Percentiles rank a stretch among this genome's conserved stretches.
phyloP scores from a whole-genome alignment of 139 green algal species.

The Zygnema cylindricum region DNA sequence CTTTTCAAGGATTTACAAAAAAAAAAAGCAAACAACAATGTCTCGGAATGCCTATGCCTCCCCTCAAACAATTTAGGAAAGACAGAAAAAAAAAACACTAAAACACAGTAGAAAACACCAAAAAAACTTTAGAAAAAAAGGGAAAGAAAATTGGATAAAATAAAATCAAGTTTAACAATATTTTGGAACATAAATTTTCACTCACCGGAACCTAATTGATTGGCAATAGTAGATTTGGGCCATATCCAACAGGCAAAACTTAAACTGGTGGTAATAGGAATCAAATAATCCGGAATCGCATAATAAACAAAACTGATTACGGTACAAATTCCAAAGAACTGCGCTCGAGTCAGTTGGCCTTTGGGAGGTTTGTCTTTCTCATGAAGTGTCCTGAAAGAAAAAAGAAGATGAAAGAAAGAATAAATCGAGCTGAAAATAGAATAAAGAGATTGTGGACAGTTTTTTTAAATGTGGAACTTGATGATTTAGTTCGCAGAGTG shows the following conservation, averaged over 20 bases:
- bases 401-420: constrained; percentile 5
- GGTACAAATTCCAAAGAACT: constrained; percentile 26
- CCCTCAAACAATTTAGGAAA: too few species aligned
- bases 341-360: background rate
- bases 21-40: too few species aligned
- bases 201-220: constrained; percentile 35
- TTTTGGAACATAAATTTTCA: background rate
- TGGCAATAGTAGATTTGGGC: background rate
- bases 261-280: constrained; percentile 12
- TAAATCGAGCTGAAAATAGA: background rate
- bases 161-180: background rate
- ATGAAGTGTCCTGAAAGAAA: constrained; percentile 16
- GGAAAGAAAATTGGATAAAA: background rate
- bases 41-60: too few species aligned
- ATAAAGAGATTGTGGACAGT: background rate
- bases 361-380: background rate
- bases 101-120: too few species aligned
- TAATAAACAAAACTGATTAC: constrained; percentile 13
- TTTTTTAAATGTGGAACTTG: too few species aligned
- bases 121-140: background rate
- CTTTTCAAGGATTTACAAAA: too few species aligned
- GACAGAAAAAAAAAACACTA: too few species aligned
- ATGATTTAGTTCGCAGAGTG: background rate
- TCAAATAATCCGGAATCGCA: constrained; percentile 14
- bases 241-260: constrained; percentile 33